These are phyloP conservation scores for Cyathus striatus DNA, from an alignment of 768 basidiomycete species.

Conservation along the genomic window DNA sequence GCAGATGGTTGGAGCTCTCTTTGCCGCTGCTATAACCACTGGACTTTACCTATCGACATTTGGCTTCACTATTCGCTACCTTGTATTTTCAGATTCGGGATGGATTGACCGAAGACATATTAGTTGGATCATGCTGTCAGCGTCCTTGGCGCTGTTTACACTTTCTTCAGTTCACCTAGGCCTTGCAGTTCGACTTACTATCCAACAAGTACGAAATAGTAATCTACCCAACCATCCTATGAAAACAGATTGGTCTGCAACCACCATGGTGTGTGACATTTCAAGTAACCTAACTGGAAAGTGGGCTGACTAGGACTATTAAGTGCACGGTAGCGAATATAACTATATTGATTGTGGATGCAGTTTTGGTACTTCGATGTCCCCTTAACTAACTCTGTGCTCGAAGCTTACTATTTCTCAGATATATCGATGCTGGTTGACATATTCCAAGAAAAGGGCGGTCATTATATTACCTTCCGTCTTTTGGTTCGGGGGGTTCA, in stretches of 20 bases:
- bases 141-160: background rate
- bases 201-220: background rate
- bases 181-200: background rate
- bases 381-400: background rate
- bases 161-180: background rate
- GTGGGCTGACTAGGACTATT: background rate
- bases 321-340: background rate
- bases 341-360: background rate
- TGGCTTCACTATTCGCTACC: conserved; percentile 1
- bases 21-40: background rate
- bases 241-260: background rate
- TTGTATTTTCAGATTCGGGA: conserved; percentile 5
- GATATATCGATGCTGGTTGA: conserved; percentile 7
- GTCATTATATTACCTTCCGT: conserved; percentile 3
- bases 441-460: background rate
- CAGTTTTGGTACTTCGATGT: background rate
- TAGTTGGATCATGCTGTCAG: background rate
- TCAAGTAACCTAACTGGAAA: background rate
- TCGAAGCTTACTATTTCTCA: background rate
- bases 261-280: background rate
- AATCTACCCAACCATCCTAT: background rate
- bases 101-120: conserved; percentile 3
- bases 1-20: conserved; percentile 1
- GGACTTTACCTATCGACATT: conserved; percentile 1
- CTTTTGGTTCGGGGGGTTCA: conserved; percentile 6